Percentiles rank a stretch among this genome's conserved stretches.
Evolutionary conservation across 2,329 filamentous ascomycete species (phyloP).

Genomic region (Ilyonectria destructans): DNA sequence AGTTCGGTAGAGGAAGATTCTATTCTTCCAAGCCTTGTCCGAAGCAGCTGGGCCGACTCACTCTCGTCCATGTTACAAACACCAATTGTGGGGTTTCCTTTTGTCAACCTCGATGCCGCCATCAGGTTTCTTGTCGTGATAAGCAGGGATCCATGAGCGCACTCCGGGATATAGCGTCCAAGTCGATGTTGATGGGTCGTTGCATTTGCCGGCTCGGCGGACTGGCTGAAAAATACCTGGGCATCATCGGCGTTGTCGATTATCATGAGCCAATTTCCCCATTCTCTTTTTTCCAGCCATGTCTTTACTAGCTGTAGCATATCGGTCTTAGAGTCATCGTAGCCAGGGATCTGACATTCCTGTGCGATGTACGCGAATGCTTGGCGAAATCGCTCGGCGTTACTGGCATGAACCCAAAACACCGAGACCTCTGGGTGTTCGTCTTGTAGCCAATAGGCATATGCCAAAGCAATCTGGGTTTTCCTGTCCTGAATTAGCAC

Average conservation of each 20-base stretch:
- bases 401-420: slow-evolving; percentile 56
- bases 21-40: slow-evolving; percentile 28
- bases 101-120: slow-evolving; percentile 44
- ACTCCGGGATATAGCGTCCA: slow-evolving; percentile 47
- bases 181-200: neutral
- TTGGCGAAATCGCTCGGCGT: slow-evolving; percentile 50
- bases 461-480: slow-evolving; percentile 37
- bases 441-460: slow-evolving; percentile 32
- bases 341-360: slow-evolving; percentile 45
- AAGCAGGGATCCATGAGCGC: slow-evolving; percentile 49
- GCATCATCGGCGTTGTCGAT: slow-evolving; percentile 29
- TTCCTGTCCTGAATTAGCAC: slow-evolving; percentile 26
- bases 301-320: slow-evolving; percentile 46
- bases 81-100: slow-evolving; percentile 43
- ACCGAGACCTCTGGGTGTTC: slow-evolving; percentile 40
- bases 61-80: slow-evolving; percentile 49
- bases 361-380: slow-evolving; percentile 52
- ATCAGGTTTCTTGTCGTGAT: slow-evolving; percentile 56
- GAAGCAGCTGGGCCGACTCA: slow-evolving; percentile 48
- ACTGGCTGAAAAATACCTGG: slow-evolving; percentile 33
- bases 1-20: slow-evolving; percentile 7
- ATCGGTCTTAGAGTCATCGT: slow-evolving; percentile 45
- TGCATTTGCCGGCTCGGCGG: accelerated
- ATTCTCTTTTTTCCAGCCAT: slow-evolving; percentile 49
- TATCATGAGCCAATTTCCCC: slow-evolving; percentile 34